Conservation (phyloP, 441 rosid genomes). For the Syzygium syzygioides region DNA sequence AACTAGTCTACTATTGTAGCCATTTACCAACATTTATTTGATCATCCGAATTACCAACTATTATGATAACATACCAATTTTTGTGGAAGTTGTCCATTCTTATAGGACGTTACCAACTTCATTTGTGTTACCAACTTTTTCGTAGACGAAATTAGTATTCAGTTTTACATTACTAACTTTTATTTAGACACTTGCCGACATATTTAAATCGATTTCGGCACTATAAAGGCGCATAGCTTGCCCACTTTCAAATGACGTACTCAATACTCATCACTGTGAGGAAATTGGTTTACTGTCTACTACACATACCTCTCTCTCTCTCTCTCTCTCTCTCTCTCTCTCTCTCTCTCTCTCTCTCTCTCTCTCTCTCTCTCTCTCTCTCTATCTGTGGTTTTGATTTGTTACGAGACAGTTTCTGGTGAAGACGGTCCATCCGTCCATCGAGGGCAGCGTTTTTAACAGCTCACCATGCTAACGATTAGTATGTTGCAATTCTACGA, state of each 20-base stretch:
- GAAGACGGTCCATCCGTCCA: not conserved
- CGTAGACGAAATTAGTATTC: not conserved
- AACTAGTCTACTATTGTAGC: not conserved
- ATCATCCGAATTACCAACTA: no score
- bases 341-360: not conserved
- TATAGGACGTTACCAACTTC: not conserved
- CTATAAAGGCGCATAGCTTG: not conserved
- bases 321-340: not conserved
- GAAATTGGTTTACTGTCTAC: not conserved
- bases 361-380: not conserved
- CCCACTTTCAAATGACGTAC: not conserved
- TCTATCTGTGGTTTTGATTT: not conserved
- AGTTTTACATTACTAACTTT: not conserved
- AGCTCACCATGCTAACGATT: not conserved
- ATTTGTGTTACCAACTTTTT: not conserved
- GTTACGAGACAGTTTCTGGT: not conserved
- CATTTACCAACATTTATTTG: no score
- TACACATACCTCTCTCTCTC: not conserved
- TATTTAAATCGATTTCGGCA: not conserved
- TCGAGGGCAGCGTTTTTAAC: not conserved
- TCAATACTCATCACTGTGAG: not conserved
- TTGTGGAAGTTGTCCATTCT: not conserved
- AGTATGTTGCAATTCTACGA: not conserved
- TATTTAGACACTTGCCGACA: not conserved
- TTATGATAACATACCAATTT: not conserved